A percentile compares a stretch with the other conserved stretches of the same genome.
Evolutionary conservation across 805 yeast genomes (phyloP).

Genomic region (Saccharomycopsis amapae): DNA sequence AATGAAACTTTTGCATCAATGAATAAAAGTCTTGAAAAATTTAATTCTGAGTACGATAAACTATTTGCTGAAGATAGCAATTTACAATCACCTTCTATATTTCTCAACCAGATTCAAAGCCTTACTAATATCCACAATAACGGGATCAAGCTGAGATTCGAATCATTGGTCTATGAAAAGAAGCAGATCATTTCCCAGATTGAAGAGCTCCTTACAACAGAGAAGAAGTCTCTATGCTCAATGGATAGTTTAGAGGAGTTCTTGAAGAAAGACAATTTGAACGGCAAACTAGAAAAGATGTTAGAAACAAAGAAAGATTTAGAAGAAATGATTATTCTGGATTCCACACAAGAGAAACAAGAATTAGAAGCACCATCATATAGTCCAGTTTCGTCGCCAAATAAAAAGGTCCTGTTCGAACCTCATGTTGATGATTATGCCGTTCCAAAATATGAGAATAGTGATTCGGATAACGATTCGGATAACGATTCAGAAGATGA

Average conservation of each 20-base stretch:
- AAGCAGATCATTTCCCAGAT: slow-evolving; percentile 6
- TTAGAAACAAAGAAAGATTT: slow-evolving; percentile 28
- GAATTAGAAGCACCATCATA: slow-evolving; percentile 5
- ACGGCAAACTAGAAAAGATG: slow-evolving; percentile 26
- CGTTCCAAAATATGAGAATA: slow-evolving; percentile 2
- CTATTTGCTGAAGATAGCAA: slow-evolving; percentile 27
- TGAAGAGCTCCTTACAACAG: slow-evolving; percentile 6
- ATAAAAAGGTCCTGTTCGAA: neutral
- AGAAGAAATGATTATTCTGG: slow-evolving; percentile 21
- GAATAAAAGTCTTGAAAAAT: slow-evolving; percentile 17
- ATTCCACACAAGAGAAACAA: neutral
- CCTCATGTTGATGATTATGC: neutral
- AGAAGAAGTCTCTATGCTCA: neutral
- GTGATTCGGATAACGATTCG: neutral
- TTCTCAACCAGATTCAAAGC: slow-evolving; percentile 24
- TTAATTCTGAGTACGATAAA: slow-evolving; percentile 24
- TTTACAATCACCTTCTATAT: slow-evolving; percentile 29
- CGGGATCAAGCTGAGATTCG: slow-evolving; percentile 4
- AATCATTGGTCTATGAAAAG: neutral
- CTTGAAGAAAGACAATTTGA: slow-evolving; percentile 24
- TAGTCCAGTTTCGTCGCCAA: slow-evolving; percentile 19
- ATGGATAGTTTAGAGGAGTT: slow-evolving; percentile 5
- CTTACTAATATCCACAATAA: slow-evolving; percentile 19
- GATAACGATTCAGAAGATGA: slow-evolving; percentile 3
- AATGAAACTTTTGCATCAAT: neutral